Conservation (phyloP, 2,329 filamentous ascomycete genomes). For the Ascochyta fabae region DNA sequence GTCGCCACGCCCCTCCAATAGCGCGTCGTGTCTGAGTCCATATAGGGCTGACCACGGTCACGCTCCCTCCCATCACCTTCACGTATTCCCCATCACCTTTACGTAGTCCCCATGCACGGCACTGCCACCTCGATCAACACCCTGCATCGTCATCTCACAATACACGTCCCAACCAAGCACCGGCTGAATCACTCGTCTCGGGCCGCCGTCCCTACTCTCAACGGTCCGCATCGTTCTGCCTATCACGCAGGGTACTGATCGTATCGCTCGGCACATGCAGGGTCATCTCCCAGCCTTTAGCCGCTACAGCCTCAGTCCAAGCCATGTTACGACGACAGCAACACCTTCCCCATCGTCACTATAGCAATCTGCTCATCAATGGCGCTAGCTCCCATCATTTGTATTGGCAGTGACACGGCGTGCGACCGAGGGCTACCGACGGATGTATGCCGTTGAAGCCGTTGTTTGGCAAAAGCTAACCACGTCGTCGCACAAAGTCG, state of each 20-base stretch:
- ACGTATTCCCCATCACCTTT: too few relatives aligned
- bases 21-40: conserved; percentile 13
- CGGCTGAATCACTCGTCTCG: conserved; percentile 18
- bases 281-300: conserved; percentile 38
- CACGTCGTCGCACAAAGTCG: conserved; percentile 23
- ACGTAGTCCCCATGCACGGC: too few relatives aligned
- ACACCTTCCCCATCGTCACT: not conserved
- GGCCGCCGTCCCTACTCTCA: conserved; percentile 14
- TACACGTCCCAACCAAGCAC: not conserved
- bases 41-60: conserved; percentile 29
- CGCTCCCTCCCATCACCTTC: not conserved
- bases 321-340: conserved; percentile 22
- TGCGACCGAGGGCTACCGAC: conserved; percentile 26
- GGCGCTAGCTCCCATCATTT: conserved; percentile 26
- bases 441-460: conserved; percentile 33
- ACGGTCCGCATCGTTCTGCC: conserved; percentile 4
- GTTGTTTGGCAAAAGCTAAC: conserved; percentile 27
- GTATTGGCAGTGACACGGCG: conserved; percentile 19
- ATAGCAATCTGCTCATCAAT: conserved; percentile 3
- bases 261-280: conserved; percentile 32
- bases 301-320: conserved; percentile 29
- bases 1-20: conserved; percentile 19
- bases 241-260: conserved; percentile 27
- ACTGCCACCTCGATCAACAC: too few relatives aligned
- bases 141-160: not conserved